Conservation (phyloP, 129 eudicot genomes). For the Centella asiatica region DNA sequence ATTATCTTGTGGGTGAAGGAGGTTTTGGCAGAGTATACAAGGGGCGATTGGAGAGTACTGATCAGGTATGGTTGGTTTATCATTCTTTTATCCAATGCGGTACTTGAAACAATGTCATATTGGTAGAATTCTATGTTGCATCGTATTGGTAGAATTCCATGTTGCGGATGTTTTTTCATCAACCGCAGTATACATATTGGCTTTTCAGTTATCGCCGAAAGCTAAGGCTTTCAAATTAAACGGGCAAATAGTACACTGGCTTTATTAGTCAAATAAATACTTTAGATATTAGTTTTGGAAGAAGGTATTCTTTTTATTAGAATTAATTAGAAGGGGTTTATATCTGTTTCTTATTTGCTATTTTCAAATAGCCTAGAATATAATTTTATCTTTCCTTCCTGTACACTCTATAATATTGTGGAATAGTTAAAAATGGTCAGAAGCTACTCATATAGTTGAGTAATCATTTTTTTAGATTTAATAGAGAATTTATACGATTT, state of each 20-base stretch:
- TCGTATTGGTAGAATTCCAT: no score
- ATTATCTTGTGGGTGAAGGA: constrained; percentile 90
- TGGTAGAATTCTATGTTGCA: neutral
- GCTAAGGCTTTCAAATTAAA: neutral
- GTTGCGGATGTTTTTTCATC: no score
- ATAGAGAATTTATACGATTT: no score
- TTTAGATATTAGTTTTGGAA: no score
- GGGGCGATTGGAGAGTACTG: constrained; percentile 72
- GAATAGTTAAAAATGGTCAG: no score
- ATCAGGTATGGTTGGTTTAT: constrained; percentile 45
- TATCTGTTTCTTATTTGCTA: neutral
- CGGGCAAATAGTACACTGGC: neutral
- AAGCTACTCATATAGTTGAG: no score
- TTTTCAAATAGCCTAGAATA: no score
- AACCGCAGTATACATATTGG: no score
- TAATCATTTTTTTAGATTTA: no score
- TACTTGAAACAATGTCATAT: neutral
- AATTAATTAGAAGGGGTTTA: neutral
- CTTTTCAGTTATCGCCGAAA: no score
- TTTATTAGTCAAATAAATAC: neutral
- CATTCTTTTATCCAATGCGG: neutral
- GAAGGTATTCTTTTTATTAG: neutral
- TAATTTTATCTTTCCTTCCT: no score
- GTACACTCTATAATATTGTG: no score
- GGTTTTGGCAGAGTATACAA: constrained; percentile 85